These are phyloP conservation scores for Cutaneotrichosporon cutaneum DNA, from an alignment of 1,284 basidiomycete species.

Conservation along the genomic window DNA sequence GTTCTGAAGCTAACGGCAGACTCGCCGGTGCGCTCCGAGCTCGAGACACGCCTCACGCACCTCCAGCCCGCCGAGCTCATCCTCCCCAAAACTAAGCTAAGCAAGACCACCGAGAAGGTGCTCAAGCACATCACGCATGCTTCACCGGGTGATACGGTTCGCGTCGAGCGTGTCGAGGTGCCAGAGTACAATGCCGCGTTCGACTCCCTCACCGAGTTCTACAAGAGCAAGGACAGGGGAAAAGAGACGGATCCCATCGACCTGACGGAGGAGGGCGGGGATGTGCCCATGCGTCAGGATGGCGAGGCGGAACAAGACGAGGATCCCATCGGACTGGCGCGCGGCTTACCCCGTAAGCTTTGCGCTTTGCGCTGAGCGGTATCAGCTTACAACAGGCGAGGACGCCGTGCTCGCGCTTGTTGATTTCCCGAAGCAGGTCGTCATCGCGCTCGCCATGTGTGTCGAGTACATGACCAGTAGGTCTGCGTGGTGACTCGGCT, in stretches of 20 bases:
- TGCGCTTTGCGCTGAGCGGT: fast-evolving
- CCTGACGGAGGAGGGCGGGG: slow-evolving; percentile 29
- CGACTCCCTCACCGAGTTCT: slow-evolving; percentile 68
- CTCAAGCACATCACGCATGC: slow-evolving; percentile 65
- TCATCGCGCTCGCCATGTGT: slow-evolving; percentile 70
- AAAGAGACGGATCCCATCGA: slow-evolving; percentile 27
- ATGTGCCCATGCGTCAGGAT: slow-evolving; percentile 13
- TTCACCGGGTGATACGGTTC: slow-evolving; percentile 41
- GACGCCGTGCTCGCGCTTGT: slow-evolving; percentile 57
- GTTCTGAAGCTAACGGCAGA: slow-evolving; percentile 57
- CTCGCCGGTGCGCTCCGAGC: slow-evolving; percentile 76
- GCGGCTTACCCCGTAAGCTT: slow-evolving; percentile 33
- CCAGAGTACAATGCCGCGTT: slow-evolving; percentile 73
- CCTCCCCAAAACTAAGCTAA: slow-evolving; percentile 64
- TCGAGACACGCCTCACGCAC: slow-evolving; percentile 79
- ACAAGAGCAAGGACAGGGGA: slow-evolving; percentile 45
- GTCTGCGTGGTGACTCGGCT: slow-evolving; percentile 8
- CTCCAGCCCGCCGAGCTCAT: slow-evolving; percentile 80
- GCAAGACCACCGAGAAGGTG: slow-evolving; percentile 73
- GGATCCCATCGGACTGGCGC: slow-evolving; percentile 24
- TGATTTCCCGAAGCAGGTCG: slow-evolving; percentile 64
- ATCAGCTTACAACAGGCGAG: slow-evolving; percentile 29
- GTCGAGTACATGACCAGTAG: slow-evolving; percentile 67
- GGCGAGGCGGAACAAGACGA: background rate
- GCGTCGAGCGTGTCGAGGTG: slow-evolving; percentile 64